Base-by-base conservation (phyloP, 2,329 filamentous ascomycete species). In the Pseudogymnoascus sp. region DNA sequence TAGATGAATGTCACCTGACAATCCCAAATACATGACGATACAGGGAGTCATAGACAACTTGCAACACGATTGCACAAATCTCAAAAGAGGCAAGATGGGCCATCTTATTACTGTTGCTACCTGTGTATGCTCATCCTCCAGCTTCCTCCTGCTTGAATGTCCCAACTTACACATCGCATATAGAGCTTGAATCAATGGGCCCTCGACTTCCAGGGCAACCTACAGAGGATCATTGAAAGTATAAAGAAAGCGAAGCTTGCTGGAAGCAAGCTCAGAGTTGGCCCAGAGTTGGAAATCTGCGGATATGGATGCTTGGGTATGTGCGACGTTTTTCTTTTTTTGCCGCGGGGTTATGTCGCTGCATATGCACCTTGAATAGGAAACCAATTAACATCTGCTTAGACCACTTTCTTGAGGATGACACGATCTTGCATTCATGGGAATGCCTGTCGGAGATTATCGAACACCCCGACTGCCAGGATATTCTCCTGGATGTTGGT, bases 401-500 rank as follows among this genome's bases (percentile, higher is more conserved):
- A 47, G 43, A 54, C 25, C 43, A 54, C 25, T 64, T 54, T 60
- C 63, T 12, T 65, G 66, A 43, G 71, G 70, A 6, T 18, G 86
- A 85, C 69, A 77, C 78, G 14, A 82, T 80, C 67, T 70, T 81
- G 3, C 81, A 86, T 69, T 81, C 79, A 4, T 84, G 83, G 79
- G 85, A 90, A 67, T 80, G 82, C 72, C 76, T 88, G 0, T 76
- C 76, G 9, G 74, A 77, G 57, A 87, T 91, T 62, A 75, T 91
- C 18, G 71, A 75, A 4, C 79, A 89, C 71, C 72, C 79, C 35
- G 78, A 54, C 8, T 84, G 80, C 64, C 76, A 87, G 66, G 86
- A 81, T 69, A 90, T 90, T 66, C 76, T 90, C 18, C 74, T 89
- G 20, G 84, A 87, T 68, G 75, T 87, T 35, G 83, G 82, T 37